These are phyloP conservation scores for Penicillium sp. DNA, from an alignment of 2,329 filamentous ascomycete genomes.

Conservation along the genomic window DNA sequence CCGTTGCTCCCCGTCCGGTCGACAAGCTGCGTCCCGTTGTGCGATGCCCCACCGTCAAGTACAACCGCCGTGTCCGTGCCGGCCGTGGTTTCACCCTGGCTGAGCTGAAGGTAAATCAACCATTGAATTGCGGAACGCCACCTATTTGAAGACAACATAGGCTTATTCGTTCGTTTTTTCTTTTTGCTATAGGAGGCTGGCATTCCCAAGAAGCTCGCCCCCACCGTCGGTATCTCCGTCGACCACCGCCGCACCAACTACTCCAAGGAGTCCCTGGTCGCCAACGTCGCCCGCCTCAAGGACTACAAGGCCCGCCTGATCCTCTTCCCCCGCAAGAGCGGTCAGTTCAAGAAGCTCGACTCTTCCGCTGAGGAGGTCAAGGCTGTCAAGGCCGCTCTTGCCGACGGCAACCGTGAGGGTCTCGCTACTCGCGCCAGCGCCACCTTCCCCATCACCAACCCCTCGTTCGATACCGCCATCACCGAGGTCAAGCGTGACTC, in stretches of 20 bases:
- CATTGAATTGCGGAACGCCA: neutral
- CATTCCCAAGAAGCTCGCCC: conserved; percentile 90
- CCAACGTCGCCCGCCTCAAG: conserved; percentile 97
- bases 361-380: conserved; percentile 81
- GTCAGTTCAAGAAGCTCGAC: conserved; percentile 92
- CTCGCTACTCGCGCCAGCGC: conserved; percentile 58
- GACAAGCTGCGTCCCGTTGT: conserved; percentile 96
- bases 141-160: neutral
- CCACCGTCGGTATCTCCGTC: conserved; percentile 96
- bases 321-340: conserved; percentile 94
- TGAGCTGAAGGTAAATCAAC: conserved; percentile 86
- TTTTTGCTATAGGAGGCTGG: conserved; percentile 74
- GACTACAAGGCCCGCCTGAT: conserved; percentile 96
- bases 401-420: conserved; percentile 56
- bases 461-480: conserved; percentile 61
- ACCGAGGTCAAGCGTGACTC: conserved; percentile 81
- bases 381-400: conserved; percentile 63
- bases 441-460: conserved; percentile 74
- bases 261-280: conserved; percentile 89
- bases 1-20: conserved; percentile 92
- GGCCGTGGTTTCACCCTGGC: conserved; percentile 96
- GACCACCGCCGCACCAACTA: conserved; percentile 97
- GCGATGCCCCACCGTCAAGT: conserved; percentile 96
- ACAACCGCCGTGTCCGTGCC: conserved; percentile 96
- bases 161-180: conserved; percentile 23